phyloP scores from a whole-genome alignment of 768 basidiomycete genomes.

The Tricholoma sp. region DNA sequence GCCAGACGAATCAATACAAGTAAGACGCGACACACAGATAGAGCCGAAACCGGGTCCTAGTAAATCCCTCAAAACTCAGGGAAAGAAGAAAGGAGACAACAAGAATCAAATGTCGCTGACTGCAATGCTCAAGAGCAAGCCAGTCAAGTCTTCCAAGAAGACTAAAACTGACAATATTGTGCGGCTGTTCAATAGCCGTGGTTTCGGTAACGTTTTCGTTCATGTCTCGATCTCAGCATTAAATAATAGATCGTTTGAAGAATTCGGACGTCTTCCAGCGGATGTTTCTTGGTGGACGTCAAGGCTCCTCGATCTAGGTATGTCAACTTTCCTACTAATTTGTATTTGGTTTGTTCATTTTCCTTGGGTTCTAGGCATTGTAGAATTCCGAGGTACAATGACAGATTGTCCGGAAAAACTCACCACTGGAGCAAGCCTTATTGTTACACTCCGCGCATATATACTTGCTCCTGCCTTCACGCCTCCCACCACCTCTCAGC shows the following conservation, averaged over 20 bases:
- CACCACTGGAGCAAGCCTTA: slow-evolving; percentile 69
- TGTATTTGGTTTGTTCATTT: not conserved
- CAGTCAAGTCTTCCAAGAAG: slow-evolving; percentile 42
- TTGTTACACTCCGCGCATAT: slow-evolving; percentile 72
- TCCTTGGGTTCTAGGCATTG: slow-evolving; percentile 38
- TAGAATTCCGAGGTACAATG: slow-evolving; percentile 67
- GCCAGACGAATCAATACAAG: slow-evolving; percentile 49
- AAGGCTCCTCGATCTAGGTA: slow-evolving; percentile 67
- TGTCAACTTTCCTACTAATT: slow-evolving; percentile 7
- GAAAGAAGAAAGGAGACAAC: slow-evolving; percentile 33
- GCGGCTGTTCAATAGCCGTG: slow-evolving; percentile 56
- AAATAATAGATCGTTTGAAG: slow-evolving; percentile 30
- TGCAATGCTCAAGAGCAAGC: slow-evolving; percentile 59
- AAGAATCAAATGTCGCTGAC: slow-evolving; percentile 66
- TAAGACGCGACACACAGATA: slow-evolving; percentile 50
- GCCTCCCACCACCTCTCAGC: slow-evolving; percentile 30
- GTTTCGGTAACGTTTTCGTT: slow-evolving; percentile 49
- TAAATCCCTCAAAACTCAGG: slow-evolving; percentile 24
- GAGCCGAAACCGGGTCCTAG: slow-evolving; percentile 23
- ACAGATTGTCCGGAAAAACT: slow-evolving; percentile 72
- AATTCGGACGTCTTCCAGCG: slow-evolving; percentile 73
- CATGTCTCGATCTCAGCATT: not conserved
- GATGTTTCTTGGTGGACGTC: slow-evolving; percentile 71
- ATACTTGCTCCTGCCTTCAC: slow-evolving; percentile 67
- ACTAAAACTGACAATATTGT: slow-evolving; percentile 61